Evolutionary conservation across 306 rosid species (phyloP).

Genomic region (Psophocarpus tetragonolobus): DNA sequence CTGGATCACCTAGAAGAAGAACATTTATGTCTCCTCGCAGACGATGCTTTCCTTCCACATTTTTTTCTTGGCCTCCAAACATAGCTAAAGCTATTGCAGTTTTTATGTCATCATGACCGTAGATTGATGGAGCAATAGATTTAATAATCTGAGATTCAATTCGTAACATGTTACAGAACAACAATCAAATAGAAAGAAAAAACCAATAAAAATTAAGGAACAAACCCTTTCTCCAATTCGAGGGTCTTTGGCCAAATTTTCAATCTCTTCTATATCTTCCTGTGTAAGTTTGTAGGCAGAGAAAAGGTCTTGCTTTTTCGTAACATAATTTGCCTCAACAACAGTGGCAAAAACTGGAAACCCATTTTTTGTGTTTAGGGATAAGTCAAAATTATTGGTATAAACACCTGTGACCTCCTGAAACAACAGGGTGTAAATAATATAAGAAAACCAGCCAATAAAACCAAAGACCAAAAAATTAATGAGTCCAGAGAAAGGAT

Average conservation of each 20-base stretch:
- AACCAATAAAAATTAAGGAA: slow-evolving; percentile 5
- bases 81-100: slow-evolving; percentile 95
- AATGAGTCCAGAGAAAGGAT: slow-evolving; percentile 33
- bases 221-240: slow-evolving; percentile 97
- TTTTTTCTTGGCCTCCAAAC: slow-evolving; percentile 98
- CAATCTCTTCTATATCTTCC: slow-evolving; percentile 90
- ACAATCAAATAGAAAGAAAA: not conserved
- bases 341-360: slow-evolving; percentile 99
- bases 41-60: slow-evolving; percentile 87
- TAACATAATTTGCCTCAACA: slow-evolving; percentile 90
- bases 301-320: slow-evolving; percentile 93
- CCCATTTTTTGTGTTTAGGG: slow-evolving; percentile 95
- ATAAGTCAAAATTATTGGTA: slow-evolving; percentile 90
- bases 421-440: slow-evolving; percentile 31
- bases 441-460: slow-evolving; percentile 31
- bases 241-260: slow-evolving; percentile 81
- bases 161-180: slow-evolving; percentile 6
- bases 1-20: slow-evolving; percentile 97
- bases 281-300: slow-evolving; percentile 96
- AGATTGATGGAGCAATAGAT: slow-evolving; percentile 97
- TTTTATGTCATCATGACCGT: slow-evolving; percentile 94
- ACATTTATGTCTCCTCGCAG: slow-evolving; percentile 93
- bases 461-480: slow-evolving; percentile 5
- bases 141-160: slow-evolving; percentile 66
- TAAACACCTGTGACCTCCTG: slow-evolving; percentile 98